These are phyloP conservation scores for Afroboletus lepidellus DNA, from an alignment of 1,284 basidiomycete genomes.

Conservation along the genomic window DNA sequence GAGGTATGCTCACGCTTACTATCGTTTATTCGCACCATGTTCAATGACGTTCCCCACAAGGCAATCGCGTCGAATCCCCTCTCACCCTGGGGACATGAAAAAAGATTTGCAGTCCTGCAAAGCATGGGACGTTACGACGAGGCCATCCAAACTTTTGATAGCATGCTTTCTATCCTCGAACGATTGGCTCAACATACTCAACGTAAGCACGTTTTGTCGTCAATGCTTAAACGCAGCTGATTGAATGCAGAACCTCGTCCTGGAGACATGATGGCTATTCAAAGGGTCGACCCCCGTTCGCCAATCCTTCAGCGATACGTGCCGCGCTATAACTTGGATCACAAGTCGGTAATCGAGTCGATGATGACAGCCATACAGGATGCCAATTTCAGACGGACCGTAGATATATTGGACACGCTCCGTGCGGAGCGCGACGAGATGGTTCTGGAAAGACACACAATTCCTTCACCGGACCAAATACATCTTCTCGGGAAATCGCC, in stretches of 20 bases:
- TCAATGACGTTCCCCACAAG: not conserved
- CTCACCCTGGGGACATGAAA: not conserved
- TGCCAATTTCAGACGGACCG: not conserved
- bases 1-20: not conserved
- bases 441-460: not conserved
- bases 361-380: not conserved
- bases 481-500: not conserved
- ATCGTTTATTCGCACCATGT: not conserved
- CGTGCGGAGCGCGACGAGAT: not conserved
- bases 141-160: not conserved
- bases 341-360: not conserved
- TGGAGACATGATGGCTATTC: not conserved
- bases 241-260: not conserved
- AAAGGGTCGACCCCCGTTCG: not conserved
- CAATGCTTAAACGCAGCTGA: not conserved
- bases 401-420: not conserved
- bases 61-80: not conserved
- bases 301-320: not conserved
- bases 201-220: not conserved
- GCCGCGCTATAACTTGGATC: not conserved
- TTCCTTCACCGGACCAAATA: not conserved
- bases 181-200: not conserved
- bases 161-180: not conserved
- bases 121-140: not conserved
- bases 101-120: not conserved